Conservation (phyloP, 495 filamentous ascomycete genomes). For the Lasiosphaeriaceae sp. region DNA sequence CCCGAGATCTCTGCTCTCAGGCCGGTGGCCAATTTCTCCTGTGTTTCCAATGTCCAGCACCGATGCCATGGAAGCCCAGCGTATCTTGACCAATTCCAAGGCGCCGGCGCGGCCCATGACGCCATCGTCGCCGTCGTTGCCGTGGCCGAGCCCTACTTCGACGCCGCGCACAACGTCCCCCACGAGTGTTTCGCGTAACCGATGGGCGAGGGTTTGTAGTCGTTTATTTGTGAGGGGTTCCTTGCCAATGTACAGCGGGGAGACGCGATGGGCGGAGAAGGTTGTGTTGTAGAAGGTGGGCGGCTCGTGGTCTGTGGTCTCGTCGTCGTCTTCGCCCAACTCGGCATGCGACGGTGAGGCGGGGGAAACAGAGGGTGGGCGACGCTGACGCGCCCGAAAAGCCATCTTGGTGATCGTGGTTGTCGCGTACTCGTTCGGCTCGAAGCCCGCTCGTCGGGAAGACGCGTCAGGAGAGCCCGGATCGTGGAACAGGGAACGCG, state of each 20-base stretch:
- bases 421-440: too few species aligned
- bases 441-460: too few species aligned
- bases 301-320: background rate
- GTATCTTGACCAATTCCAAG: conserved; percentile 34
- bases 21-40: conserved; percentile 1
- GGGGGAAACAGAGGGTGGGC: background rate
- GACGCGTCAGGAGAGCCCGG: too few species aligned
- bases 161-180: conserved; percentile 49
- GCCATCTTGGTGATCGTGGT: background rate
- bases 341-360: background rate
- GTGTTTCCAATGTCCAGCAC: conserved; percentile 17
- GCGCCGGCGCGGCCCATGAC: conserved; percentile 34
- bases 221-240: conserved; percentile 20
- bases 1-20: conserved; percentile 8
- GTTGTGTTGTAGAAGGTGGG: conserved; percentile 45
- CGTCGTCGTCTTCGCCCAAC: background rate
- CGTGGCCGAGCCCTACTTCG: conserved; percentile 30
- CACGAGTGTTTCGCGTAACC: conserved; percentile 41
- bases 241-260: conserved; percentile 37
- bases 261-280: conserved; percentile 44
- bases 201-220: conserved; percentile 32
- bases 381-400: background rate
- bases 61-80: conserved; percentile 20
- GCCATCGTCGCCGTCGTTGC: conserved; percentile 17
- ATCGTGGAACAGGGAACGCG: too few species aligned